These are phyloP conservation scores for Chenopodium quinoa DNA, from an alignment of 148 eudicot species.

Conservation along the genomic window DNA sequence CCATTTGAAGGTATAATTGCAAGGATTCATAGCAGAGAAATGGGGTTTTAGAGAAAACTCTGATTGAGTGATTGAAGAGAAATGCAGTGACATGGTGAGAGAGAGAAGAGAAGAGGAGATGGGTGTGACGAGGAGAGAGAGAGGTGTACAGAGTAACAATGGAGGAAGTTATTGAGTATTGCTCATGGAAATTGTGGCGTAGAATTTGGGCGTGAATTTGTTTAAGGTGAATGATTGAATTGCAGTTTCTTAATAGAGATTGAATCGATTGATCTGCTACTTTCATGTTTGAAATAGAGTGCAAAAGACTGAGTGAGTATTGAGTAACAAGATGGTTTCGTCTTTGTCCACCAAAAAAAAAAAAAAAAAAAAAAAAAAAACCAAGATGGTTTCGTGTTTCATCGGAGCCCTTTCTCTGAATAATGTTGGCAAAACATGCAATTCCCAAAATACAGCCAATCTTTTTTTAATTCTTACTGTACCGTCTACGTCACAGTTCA, in stretches of 20 bases:
- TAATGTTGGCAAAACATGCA: too few species aligned
- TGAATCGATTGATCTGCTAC: slow-evolving; percentile 11
- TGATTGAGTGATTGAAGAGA: slow-evolving; percentile 30
- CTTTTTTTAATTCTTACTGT: too few species aligned
- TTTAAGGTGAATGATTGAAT: slow-evolving; percentile 29
- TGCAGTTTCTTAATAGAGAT: slow-evolving; percentile 23
- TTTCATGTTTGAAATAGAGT: slow-evolving; percentile 10
- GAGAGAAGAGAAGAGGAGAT: slow-evolving; percentile 21
- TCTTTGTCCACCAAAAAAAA: too few species aligned
- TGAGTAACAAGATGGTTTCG: too few species aligned
- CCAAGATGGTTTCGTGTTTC: too few species aligned
- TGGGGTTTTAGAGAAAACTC: slow-evolving; percentile 31
- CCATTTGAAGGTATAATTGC: slow-evolving; percentile 31
- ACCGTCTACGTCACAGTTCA: too few species aligned
- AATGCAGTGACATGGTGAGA: slow-evolving; percentile 13
- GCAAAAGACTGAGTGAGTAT: background rate
- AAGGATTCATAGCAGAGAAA: slow-evolving; percentile 25
- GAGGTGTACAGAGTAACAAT: slow-evolving; percentile 26
- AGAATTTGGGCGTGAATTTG: slow-evolving; percentile 37
- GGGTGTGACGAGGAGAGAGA: slow-evolving; percentile 27
- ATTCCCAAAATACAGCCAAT: too few species aligned
- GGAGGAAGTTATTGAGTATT: slow-evolving; percentile 18
- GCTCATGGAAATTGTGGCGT: slow-evolving; percentile 19
- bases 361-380: too few species aligned
- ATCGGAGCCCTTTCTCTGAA: too few species aligned